Evolutionary conservation across 2,329 filamentous ascomycete species (phyloP).

Genomic region (Coniella vitis): DNA sequence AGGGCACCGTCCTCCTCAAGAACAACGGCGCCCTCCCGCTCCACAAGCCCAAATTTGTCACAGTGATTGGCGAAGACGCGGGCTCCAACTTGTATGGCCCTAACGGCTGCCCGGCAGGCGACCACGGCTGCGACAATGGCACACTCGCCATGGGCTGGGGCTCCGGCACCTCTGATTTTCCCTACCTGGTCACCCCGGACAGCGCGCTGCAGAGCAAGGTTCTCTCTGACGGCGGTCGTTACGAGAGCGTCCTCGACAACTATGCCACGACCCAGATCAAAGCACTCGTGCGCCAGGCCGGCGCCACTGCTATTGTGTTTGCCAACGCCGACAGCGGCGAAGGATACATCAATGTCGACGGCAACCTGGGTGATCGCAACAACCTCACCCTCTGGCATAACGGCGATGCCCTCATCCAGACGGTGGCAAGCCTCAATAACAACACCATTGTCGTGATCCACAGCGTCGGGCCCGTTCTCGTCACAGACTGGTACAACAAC

Average conservation of each 20-base stretch:
- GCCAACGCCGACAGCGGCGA: conserved; percentile 84
- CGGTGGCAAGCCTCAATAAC: conserved; percentile 67
- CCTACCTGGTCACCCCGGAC: conserved; percentile 70
- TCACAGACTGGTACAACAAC: conserved; percentile 68
- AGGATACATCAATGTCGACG: conserved; percentile 76
- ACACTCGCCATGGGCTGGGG: conserved; percentile 75
- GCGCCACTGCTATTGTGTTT: conserved; percentile 74
- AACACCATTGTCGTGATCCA: conserved; percentile 94
- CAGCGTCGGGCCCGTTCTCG: conserved; percentile 70
- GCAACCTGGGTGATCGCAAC: conserved; percentile 81
- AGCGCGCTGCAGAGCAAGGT: conserved; percentile 61
- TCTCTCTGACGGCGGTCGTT: conserved; percentile 47
- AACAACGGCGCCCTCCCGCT: conserved; percentile 71
- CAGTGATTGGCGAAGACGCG: conserved; percentile 77
- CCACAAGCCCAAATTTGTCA: conserved; percentile 68
- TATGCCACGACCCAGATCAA: conserved; percentile 55
- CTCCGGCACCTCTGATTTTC: conserved; percentile 65
- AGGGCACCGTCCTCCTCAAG: conserved; percentile 84
- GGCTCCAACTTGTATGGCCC: conserved; percentile 67
- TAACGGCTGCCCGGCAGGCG: conserved; percentile 59
- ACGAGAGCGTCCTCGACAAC: conserved; percentile 63
- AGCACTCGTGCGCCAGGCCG: conserved; percentile 52
- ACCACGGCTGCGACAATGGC: conserved; percentile 55
- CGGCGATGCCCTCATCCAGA: conserved; percentile 74
- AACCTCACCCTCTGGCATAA: conserved; percentile 86